Conservation (phyloP, 768 basidiomycete species). For the Russula foetens region DNA sequence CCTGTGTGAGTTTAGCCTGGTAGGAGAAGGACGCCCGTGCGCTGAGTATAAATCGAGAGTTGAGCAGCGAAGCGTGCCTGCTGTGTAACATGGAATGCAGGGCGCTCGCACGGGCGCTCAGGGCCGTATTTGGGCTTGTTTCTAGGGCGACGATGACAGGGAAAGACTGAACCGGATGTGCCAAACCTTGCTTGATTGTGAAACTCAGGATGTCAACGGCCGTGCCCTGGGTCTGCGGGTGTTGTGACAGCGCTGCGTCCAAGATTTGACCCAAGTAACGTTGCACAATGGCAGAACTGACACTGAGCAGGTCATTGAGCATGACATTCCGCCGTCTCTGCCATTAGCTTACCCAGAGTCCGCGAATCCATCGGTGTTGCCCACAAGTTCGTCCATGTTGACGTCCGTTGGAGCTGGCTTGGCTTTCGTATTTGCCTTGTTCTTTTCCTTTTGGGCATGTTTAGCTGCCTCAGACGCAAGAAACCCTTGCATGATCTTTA, state of each 20-base stretch:
- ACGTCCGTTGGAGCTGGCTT: constrained; percentile 40
- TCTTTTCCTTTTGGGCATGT: constrained; percentile 63
- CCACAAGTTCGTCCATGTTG: constrained; percentile 90
- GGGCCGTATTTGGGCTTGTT: constrained; percentile 53
- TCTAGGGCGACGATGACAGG: constrained; percentile 92
- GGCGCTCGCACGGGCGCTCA: constrained; percentile 70
- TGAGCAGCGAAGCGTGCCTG: constrained; percentile 86
- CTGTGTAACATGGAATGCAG: constrained; percentile 76
- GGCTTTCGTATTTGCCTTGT: constrained; percentile 34
- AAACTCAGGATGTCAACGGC: constrained; percentile 90
- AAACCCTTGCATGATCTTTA: constrained; percentile 91
- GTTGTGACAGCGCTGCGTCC: constrained; percentile 66
- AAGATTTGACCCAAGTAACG: constrained; percentile 82
- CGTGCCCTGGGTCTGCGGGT: constrained; percentile 62
- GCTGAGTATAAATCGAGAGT: constrained; percentile 74
- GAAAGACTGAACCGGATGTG: constrained; percentile 93
- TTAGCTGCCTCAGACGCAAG: constrained; percentile 76
- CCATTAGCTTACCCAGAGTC: constrained; percentile 75
- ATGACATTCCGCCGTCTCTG: neutral
- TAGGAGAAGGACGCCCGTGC: constrained; percentile 80
- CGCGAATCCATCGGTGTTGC: constrained; percentile 91
- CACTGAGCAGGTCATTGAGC: constrained; percentile 38
- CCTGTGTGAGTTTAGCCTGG: constrained; percentile 49
- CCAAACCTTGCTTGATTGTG: constrained; percentile 90
- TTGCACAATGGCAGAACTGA: constrained; percentile 91